phyloP scores from a whole-genome alignment of 2,329 filamentous ascomycete species.

The Sporothrix variecibatus region DNA sequence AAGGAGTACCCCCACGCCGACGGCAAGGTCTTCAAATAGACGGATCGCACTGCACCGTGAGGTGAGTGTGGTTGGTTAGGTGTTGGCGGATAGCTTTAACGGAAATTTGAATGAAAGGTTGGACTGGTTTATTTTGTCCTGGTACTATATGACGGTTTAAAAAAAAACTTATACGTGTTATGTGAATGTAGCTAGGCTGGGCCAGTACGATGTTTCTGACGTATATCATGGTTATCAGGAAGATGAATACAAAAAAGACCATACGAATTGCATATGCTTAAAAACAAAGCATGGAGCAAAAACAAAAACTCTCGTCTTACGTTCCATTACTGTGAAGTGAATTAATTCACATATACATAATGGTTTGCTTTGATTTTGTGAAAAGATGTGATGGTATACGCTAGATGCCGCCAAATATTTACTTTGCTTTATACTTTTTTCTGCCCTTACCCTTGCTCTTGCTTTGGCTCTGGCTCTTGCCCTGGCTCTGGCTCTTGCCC shows the following conservation, averaged over 20 bases:
- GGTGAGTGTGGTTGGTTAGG: neutral
- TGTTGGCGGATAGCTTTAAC: neutral
- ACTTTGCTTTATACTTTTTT: no score
- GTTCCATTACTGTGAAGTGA: neutral
- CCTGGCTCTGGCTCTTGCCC: no score
- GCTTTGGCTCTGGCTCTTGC: no score
- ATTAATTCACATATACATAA: neutral
- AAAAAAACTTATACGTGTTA: neutral
- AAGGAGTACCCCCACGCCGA: constrained; percentile 88
- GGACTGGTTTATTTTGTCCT: neutral
- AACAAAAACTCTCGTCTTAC: neutral
- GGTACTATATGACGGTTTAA: neutral
- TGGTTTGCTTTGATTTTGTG: neutral
- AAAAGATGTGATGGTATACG: no score
- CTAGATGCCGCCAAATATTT: no score
- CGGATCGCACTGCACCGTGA: constrained; percentile 7
- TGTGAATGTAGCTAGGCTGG: constrained; percentile 20
- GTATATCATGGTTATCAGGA: constrained; percentile 15
- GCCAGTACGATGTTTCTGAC: constrained; percentile 16
- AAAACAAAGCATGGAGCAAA: neutral
- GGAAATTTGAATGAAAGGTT: neutral
- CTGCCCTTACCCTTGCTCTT: no score
- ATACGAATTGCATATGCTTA: neutral
- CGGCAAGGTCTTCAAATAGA: constrained; percentile 99
- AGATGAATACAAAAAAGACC: constrained; percentile 18